Conservation (phyloP, 805 yeast species). For the Wickerhamiella qilinensis region DNA sequence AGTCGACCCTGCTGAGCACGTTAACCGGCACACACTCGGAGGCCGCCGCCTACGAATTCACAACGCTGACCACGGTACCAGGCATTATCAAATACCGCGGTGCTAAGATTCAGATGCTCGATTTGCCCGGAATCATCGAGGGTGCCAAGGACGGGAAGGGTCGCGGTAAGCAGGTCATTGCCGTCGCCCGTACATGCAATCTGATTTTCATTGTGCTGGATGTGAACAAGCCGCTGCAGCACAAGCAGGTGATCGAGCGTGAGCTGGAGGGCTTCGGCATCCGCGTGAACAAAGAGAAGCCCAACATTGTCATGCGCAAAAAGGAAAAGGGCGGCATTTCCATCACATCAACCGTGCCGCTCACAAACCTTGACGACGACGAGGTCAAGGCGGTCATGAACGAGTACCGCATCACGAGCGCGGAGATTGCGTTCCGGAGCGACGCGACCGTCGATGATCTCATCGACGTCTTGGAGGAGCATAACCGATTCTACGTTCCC, state of each 20-base stretch:
- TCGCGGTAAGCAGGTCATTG: constrained; percentile 96
- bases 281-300: constrained; percentile 79
- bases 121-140: constrained; percentile 90
- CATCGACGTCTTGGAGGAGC: constrained; percentile 84
- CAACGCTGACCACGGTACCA: constrained; percentile 93
- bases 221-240: constrained; percentile 90
- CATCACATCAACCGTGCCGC: constrained; percentile 82
- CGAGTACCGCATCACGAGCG: constrained; percentile 88
- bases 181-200: constrained; percentile 97
- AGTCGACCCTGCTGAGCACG: constrained; percentile 58
- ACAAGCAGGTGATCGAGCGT: constrained; percentile 82
- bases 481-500: constrained; percentile 84
- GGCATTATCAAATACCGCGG: constrained; percentile 94
- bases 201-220: constrained; percentile 84
- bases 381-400: constrained; percentile 92
- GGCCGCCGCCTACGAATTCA: constrained; percentile 94
- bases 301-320: constrained; percentile 79
- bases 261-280: constrained; percentile 97
- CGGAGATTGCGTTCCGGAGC: constrained; percentile 91
- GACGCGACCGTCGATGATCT: constrained; percentile 96
- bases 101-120: constrained; percentile 96
- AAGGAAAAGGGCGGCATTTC: constrained; percentile 94
- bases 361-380: constrained; percentile 81
- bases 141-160: constrained; percentile 99
- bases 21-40: constrained; percentile 93